Base-by-base conservation (phyloP, 257 asterid genomes). In the Dorcoceras hygrometricum region DNA sequence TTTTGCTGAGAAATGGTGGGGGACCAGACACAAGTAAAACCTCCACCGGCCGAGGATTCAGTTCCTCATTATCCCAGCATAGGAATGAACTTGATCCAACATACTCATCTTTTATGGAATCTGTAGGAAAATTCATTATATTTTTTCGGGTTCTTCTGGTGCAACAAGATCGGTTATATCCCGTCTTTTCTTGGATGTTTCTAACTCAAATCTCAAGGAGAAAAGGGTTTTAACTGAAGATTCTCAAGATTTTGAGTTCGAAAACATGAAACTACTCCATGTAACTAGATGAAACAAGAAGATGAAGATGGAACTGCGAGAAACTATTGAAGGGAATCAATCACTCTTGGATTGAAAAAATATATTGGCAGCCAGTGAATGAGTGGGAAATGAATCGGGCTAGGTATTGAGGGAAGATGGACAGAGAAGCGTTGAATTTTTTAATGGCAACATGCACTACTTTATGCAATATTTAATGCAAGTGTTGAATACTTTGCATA, bases 1-100 rank as follows among this genome's bases (percentile, higher is more conserved):
- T 79, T 65, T 82, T 82, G 66, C 66, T 82, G 20, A 82, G 75
- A 56, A 82, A 82, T 14, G 87, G 83, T 51, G 87, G 83, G 12
- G 81, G 83, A 0, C 79, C 81, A 26, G 56, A 60, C 57, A 77
- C 83, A 43, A 67, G 60, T 5, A 82, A 76, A 50, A 77, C 87
- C 61, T 77, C 87, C 73, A 72, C 27, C 4, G 85, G 81, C 69
- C 56, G 81, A 39, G 87, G 81, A 66, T 53, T 9, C 20, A 14
- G 20, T 0, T 46, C 54, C 54, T 46, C 54, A 3, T 46, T 46
- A 14, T 46, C 8, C 54, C 54, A 46, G 7, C 5, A 5, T 0
- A 3, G 20, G 1, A 46, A 16, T 46, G 54, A 46, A 18, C 20
- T 46, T 46, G 54, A 46, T 46, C 54, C 54, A 46, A 46, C 54